These are phyloP conservation scores for Xanthoconium purpureum DNA, from an alignment of 768 basidiomycete species.

Conservation along the genomic window DNA sequence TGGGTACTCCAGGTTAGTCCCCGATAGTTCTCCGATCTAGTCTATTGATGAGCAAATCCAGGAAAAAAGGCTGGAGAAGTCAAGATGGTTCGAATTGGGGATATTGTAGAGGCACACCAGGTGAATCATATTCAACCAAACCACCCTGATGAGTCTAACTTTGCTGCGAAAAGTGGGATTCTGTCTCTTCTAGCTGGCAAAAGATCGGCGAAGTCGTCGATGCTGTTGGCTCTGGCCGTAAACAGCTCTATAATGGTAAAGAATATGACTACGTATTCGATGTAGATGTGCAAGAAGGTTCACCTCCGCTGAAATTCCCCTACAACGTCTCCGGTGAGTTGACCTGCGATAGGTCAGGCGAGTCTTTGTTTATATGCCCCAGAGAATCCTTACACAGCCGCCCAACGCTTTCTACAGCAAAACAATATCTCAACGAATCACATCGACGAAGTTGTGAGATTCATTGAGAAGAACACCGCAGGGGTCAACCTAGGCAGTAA, in stretches of 20 bases:
- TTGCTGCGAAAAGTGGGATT: constrained; percentile 71
- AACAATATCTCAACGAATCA: constrained; percentile 84
- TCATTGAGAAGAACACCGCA: constrained; percentile 89
- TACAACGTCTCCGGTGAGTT: constrained; percentile 81
- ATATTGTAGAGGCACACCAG: constrained; percentile 87
- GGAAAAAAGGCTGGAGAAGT: constrained; percentile 95
- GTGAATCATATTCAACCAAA: constrained; percentile 38
- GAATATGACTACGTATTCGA: constrained; percentile 99
- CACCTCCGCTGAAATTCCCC: constrained; percentile 89
- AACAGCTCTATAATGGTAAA: constrained; percentile 87
- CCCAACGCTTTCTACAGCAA: constrained; percentile 78
- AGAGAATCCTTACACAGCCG: constrained; percentile 92
- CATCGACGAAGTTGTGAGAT: constrained; percentile 85
- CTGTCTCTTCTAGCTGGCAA: constrained; percentile 66
- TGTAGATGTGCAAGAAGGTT: constrained; percentile 92
- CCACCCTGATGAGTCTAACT: neutral
- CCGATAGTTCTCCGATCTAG: neutral
- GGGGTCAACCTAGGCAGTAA: constrained; percentile 67
- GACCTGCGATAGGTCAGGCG: neutral
- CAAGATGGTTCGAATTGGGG: constrained; percentile 82
- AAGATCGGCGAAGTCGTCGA: constrained; percentile 97
- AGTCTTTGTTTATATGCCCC: constrained; percentile 3
- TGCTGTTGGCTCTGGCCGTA: constrained; percentile 85
- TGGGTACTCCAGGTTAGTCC: constrained; percentile 59
- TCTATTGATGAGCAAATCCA: constrained; percentile 25